A percentile compares a stretch with the other conserved stretches of the same genome.
phyloP scores from a whole-genome alignment of 1,284 basidiomycete species.

The Tetrapyrgos nigripes region DNA sequence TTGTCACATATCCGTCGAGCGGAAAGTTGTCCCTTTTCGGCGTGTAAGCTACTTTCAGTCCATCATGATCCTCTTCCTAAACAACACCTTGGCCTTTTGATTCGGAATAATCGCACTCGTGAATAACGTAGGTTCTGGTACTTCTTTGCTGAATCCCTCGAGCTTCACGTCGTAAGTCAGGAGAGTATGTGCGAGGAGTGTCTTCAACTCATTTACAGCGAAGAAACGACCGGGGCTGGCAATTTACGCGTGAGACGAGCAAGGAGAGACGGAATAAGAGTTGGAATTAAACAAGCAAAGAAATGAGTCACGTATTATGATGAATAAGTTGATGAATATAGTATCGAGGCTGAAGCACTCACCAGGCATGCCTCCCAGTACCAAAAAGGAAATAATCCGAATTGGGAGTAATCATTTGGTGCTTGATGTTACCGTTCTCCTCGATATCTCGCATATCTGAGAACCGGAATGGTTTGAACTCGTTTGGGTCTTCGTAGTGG shows the following conservation, averaged over 20 bases:
- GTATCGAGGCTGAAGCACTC: slow-evolving; percentile 27
- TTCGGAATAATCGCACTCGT: slow-evolving; percentile 10
- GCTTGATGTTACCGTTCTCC: slow-evolving; percentile 21
- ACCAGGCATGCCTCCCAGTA: too few relatives aligned
- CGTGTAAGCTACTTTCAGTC: too few relatives aligned
- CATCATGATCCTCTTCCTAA: slow-evolving; percentile 18
- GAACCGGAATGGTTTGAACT: slow-evolving; percentile 27
- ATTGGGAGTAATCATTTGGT: slow-evolving; percentile 12
- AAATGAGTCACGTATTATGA: too few relatives aligned
- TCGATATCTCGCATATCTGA: slow-evolving; percentile 15
- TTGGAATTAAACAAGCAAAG: too few relatives aligned
- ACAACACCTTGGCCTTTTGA: slow-evolving; percentile 17
- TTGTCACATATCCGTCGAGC: too few relatives aligned
- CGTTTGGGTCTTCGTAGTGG: slow-evolving; percentile 19
- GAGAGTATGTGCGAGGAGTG: too few relatives aligned
- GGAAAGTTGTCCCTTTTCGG: too few relatives aligned
- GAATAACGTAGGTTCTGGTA: slow-evolving; percentile 20
- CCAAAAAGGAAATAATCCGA: slow-evolving; percentile 28
- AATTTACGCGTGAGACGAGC: too few relatives aligned
- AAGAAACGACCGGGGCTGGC: slow-evolving; percentile 50
- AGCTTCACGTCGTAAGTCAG: too few relatives aligned
- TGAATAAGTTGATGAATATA: too few relatives aligned
- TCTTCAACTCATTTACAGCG: slow-evolving; percentile 48
- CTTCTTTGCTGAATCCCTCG: too few relatives aligned
- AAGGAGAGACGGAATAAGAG: too few relatives aligned